These are phyloP conservation scores for Panus rudis DNA, from an alignment of 768 basidiomycete species.

Conservation along the genomic window DNA sequence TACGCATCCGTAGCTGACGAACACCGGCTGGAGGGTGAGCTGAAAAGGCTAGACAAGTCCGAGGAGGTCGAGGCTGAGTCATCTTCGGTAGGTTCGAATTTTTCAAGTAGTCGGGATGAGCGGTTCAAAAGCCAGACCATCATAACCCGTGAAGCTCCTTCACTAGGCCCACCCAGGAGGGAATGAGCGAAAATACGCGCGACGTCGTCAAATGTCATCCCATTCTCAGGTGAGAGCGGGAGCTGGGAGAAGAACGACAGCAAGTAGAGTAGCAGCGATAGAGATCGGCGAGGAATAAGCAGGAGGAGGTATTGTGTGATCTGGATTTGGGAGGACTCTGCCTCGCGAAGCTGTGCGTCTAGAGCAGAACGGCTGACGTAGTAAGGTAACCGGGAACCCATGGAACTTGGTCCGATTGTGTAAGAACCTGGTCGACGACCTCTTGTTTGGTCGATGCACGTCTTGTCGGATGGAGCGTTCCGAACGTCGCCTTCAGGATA, in stretches of 20 bases:
- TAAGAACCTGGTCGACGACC: conserved; percentile 6
- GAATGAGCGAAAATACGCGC: conserved; percentile 39
- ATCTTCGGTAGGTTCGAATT: neutral
- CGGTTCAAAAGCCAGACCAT: conserved; percentile 25
- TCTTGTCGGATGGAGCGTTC: conserved; percentile 21
- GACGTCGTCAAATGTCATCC: conserved; percentile 37
- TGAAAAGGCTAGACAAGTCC: too few species aligned
- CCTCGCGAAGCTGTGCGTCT: conserved; percentile 12
- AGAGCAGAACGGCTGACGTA: neutral
- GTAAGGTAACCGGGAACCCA: neutral
- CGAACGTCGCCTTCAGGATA: conserved; percentile 7
- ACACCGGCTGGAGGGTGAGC: too few species aligned
- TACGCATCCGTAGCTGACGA: too few species aligned
- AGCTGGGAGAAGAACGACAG: conserved; percentile 45
- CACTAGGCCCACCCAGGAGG: conserved; percentile 28
- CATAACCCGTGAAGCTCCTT: conserved; percentile 9
- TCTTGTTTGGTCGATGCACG: conserved; percentile 14
- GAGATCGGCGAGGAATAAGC: conserved; percentile 35
- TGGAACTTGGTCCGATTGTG: neutral
- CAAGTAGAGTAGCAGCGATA: conserved; percentile 39
- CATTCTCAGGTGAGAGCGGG: conserved; percentile 43
- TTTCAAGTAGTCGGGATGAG: conserved; percentile 2
- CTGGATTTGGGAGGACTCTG: conserved; percentile 29
- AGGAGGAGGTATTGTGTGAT: conserved; percentile 44
- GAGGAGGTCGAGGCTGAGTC: too few species aligned